Evolutionary conservation across 805 yeast genomes (phyloP), one percentile per base, ranked within the genome.

Genomic region (Candida corydali): DNA sequence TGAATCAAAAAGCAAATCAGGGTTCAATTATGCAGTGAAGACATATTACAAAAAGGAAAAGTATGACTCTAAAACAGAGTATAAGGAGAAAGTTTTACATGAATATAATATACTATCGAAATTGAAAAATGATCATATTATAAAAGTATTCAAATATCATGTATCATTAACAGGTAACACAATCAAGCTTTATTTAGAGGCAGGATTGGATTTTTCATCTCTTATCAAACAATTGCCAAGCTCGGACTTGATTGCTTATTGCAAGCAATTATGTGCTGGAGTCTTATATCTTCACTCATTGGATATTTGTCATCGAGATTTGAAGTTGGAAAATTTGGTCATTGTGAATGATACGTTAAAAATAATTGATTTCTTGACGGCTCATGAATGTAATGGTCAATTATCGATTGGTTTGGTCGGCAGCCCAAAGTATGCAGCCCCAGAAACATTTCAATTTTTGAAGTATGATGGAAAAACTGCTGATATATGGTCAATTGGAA

Each of bases 401-500:
- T n/a, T n/a, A n/a, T 56, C 64, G 4, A 39, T 58, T 19, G 80
- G 81, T 2, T 45, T 73, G 10, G 76, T 69, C 2, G 81, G 81
- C 0, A 65, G 78, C 0, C 61, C 56, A 11, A 44, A 49, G 10
- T 70, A 62, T 43, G 58, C 59, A 16, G 75, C 80, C 0, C 80
- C 81, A 0, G 81, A 75, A 50, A 61, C 67, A 12, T 57, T 58
- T 23, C 37, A 49, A 6, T 31, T 30, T 10, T 46, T 73, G 6
- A 44, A 43, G 8, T 75, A 75, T 44, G 59, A 66, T 36, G 72
- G 76, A 0, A 52, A 46, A 31, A 50, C 52, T 16, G 57, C 63
- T 8, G 80, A 75, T 43, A 47, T 72, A 8, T 75, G 81, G 81
- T 64, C 77, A 0, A 41, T 73, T 14, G 80, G 76, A 2, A 57